Evolutionary conservation across 2,329 filamentous ascomycete genomes (phyloP), one percentile per base, ranked within the genome.

Genomic region (Aureobasidium uvarum): DNA sequence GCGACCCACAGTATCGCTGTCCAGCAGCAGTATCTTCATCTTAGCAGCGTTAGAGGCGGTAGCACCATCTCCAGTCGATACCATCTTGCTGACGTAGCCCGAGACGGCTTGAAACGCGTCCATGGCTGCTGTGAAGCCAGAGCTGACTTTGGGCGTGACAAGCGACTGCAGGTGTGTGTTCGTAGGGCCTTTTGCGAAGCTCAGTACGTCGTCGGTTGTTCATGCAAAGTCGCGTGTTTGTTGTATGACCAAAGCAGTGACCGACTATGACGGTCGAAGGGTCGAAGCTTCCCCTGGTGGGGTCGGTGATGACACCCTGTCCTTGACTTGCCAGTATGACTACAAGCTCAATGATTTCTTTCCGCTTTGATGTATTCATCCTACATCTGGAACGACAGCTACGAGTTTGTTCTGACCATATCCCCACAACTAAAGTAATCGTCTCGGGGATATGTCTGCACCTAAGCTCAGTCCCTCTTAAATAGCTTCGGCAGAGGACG

Each of bases 11-110:
- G 95, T 99, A 78, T 98, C 95, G 79, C 86, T 89, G 78, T 99
- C 95, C 71, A 99, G 83, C 69, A 99, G 82, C 66, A 99, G 81
- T 67, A 98, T 95, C 86, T 99, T 99, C 95, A 99, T 99, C 82
- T 97, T 98, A 48, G 91, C 86, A 25, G 91, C 88, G 59, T 88
- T 83, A 51, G 86, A 84, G 67, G 86, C 85, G 50, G 83, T 79
- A 65, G 65, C 66, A 54, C 69, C 68, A 79, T 96, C 92, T 74
- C 91, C 91, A 70, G 86, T 86, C 70, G 91, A 89, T 77, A 98
- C 88, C 87, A 99, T 96, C 85, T 93, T 96, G 77, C 89, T 89
- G 83, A 99, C 89, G 83, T 99, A 99, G 80, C 92, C 90, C 72
- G 93, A 89, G 75, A 97, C 89, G 71, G 93, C 91, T 76, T 96